Evolutionary conservation across 805 yeast species (phyloP).

Genomic region (Allodekkera sacchari): DNA sequence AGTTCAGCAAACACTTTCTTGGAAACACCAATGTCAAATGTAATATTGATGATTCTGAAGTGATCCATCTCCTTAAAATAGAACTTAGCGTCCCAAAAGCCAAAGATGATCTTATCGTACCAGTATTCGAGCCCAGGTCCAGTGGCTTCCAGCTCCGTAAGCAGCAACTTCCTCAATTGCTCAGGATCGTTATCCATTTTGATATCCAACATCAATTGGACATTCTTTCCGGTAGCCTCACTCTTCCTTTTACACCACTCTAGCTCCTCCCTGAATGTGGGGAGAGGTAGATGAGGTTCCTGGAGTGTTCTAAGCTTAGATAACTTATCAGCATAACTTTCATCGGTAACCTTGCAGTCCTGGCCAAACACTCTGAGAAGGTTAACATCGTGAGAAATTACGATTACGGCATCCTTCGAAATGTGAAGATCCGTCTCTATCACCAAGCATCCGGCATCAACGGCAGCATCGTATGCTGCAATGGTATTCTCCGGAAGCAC

Average conservation of each 20-base stretch:
- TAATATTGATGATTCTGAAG: constrained; percentile 23
- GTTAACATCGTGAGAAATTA: constrained; percentile 27
- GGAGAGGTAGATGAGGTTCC: constrained; percentile 26
- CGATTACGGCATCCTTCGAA: constrained; percentile 24
- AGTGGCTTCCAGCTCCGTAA: constrained; percentile 13
- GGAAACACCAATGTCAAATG: constrained; percentile 18
- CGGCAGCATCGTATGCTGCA: constrained; percentile 26
- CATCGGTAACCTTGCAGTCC: constrained; percentile 18
- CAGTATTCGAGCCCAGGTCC: constrained; percentile 22
- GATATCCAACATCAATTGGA: constrained; percentile 33
- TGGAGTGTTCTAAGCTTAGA: constrained; percentile 19
- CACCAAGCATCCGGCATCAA: constrained; percentile 24
- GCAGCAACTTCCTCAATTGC: constrained; percentile 17
- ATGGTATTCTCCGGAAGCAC: constrained; percentile 30
- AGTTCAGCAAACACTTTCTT: constrained; percentile 15
- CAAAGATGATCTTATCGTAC: constrained; percentile 27
- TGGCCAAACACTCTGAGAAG: constrained; percentile 26
- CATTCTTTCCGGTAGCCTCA: constrained; percentile 28
- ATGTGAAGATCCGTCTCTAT: constrained; percentile 31
- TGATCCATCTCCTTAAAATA: constrained; percentile 19
- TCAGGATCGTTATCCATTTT: constrained; percentile 24
- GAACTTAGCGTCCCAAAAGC: constrained; percentile 27
- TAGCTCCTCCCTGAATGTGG: constrained; percentile 23
- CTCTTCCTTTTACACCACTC: constrained; percentile 31
- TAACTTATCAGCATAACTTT: constrained; percentile 19